These are phyloP conservation scores for Fusarium sp. DNA, from an alignment of 2,329 filamentous ascomycete species.

Conservation along the genomic window DNA sequence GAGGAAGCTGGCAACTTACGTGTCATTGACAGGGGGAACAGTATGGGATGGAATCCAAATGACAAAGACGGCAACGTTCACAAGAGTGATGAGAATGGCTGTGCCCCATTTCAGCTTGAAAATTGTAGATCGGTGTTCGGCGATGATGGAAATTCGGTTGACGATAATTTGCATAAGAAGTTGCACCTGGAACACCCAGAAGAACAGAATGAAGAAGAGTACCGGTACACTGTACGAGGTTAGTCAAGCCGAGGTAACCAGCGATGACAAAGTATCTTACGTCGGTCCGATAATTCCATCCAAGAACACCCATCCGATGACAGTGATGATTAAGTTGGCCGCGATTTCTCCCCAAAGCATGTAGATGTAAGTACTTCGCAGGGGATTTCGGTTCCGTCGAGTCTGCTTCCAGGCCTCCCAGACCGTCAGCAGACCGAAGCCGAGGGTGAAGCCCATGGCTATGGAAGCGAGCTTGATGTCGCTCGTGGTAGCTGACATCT, in stretches of 20 bases:
- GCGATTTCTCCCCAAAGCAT: conserved; percentile 62
- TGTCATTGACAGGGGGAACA: conserved; percentile 54
- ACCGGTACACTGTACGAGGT: conserved; percentile 47
- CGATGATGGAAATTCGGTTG: conserved; percentile 65
- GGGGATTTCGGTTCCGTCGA: conserved; percentile 51
- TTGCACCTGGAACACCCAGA: conserved; percentile 63
- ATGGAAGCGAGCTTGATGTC: conserved; percentile 51
- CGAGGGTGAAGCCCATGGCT: conserved; percentile 53
- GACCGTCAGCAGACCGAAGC: conserved; percentile 57
- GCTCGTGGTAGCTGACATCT: conserved; percentile 22
- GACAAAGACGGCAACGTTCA: conserved; percentile 66
- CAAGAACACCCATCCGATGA: conserved; percentile 58
- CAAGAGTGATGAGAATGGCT: conserved; percentile 59
- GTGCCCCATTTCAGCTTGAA: conserved; percentile 62
- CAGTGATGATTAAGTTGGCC: conserved; percentile 55
- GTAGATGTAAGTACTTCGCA: conserved; percentile 57
- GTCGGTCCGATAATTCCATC: conserved; percentile 51
- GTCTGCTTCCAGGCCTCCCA: conserved; percentile 60
- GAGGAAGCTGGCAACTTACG: conserved; percentile 39
- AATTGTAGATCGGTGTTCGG: conserved; percentile 56
- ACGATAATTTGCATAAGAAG: conserved; percentile 68
- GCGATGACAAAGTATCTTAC: conserved; percentile 33
- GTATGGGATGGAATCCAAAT: conserved; percentile 66
- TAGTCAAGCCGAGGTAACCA: neutral
- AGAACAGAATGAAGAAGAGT: conserved; percentile 53